These are phyloP conservation scores for Cutaneotrichosporon daszewskae DNA, from an alignment of 1,284 basidiomycete species.

Conservation along the genomic window DNA sequence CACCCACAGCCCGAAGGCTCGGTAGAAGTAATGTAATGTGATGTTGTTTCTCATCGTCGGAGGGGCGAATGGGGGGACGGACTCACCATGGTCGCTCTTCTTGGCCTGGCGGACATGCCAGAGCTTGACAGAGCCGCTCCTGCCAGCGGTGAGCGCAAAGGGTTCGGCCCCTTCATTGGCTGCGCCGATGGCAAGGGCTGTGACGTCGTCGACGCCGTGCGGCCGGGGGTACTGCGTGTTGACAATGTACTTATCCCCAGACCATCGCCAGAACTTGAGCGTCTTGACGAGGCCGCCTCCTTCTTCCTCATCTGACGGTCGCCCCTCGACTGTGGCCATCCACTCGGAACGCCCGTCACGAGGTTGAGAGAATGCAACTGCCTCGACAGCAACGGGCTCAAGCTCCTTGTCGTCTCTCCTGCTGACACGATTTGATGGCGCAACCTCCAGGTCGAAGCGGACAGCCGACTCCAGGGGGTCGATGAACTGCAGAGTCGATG, in stretches of 20 bases:
- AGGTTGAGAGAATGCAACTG: conserved; percentile 58
- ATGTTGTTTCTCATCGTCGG: conserved; percentile 41
- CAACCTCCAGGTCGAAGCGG: conserved; percentile 82
- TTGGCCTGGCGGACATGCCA: conserved; percentile 47
- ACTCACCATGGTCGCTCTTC: conserved; percentile 43
- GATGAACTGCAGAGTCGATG: conserved; percentile 88
- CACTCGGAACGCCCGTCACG: conserved; percentile 56
- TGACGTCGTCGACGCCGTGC: conserved; percentile 64
- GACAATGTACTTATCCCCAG: conserved; percentile 51
- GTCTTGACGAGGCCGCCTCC: conserved; percentile 59
- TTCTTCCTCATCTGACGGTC: conserved; percentile 59
- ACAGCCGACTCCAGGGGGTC: conserved; percentile 67
- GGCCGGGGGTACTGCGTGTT: conserved; percentile 89
- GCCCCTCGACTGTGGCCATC: conserved; percentile 86
- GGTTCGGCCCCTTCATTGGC: conserved; percentile 30
- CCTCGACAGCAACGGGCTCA: conserved; percentile 71
- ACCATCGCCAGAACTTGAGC: conserved; percentile 77
- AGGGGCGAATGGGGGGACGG: conserved; percentile 1
- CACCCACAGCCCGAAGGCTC: conserved; percentile 35
- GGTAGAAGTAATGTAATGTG: conserved; percentile 43
- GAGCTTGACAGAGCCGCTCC: conserved; percentile 47
- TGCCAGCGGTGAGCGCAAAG: conserved; percentile 46
- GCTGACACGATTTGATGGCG: conserved; percentile 87
- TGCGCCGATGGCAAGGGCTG: conserved; percentile 60
- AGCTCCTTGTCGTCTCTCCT: conserved; percentile 71